Conservation (phyloP, 257 asterid species). For the Solanum appendiculatum region DNA sequence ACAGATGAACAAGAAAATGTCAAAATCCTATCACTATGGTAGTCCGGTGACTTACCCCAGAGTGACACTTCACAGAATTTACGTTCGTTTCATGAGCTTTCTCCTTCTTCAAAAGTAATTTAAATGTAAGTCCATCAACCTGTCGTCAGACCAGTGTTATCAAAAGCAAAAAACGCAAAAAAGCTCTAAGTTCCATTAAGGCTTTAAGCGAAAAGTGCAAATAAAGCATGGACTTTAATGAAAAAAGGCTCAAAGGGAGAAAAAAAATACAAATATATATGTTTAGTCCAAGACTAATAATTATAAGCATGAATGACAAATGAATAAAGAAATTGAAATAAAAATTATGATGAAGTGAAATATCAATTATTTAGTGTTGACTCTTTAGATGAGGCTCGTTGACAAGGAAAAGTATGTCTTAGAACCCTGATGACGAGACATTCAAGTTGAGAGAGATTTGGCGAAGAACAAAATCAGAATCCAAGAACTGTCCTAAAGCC, state of each 20-base stretch:
- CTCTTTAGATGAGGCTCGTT: neutral
- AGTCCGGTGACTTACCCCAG: conserved; percentile 37
- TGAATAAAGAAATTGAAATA: neutral
- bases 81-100: conserved; percentile 92
- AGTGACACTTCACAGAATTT: conserved; percentile 73
- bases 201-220: neutral
- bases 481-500: neutral
- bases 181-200: neutral
- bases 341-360: neutral
- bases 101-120: conserved; percentile 56
- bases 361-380: neutral
- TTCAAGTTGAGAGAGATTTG: neutral
- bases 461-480: neutral
- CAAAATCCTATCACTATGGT: neutral
- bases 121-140: conserved; percentile 50
- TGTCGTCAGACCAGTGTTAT: neutral
- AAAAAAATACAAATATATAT: too few relatives aligned
- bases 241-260: neutral
- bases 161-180: neutral
- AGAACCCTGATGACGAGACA: neutral
- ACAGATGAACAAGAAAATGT: neutral
- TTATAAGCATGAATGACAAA: neutral
- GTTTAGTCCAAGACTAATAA: neutral
- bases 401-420: neutral
- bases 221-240: too few relatives aligned